Conservation (phyloP, 2,329 filamentous ascomycete species). For the Spiromastix sp. region DNA sequence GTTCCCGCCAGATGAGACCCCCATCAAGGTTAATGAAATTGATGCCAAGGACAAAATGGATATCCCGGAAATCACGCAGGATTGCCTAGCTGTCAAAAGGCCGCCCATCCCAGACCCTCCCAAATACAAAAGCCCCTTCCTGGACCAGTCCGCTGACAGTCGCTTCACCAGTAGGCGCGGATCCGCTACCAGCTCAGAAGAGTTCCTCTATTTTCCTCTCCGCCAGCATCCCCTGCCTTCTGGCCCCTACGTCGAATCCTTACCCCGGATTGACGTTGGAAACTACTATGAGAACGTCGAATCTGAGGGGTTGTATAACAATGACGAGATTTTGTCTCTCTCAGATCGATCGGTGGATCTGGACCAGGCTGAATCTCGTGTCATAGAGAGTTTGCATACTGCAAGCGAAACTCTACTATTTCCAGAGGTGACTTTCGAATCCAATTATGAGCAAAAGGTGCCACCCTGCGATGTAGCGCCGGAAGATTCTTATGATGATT, state of each 20-base stretch:
- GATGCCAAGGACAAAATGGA: no score
- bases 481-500: no score
- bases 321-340: background rate
- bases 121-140: slow-evolving; percentile 4
- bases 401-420: no score
- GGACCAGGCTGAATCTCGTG: no score
- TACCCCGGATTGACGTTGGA: background rate
- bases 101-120: slow-evolving; percentile 4
- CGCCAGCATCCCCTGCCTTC: background rate
- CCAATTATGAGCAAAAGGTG: no score
- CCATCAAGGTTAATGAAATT: background rate
- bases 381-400: no score
- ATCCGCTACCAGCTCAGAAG: slow-evolving; percentile 9
- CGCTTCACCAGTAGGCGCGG: slow-evolving; percentile 6
- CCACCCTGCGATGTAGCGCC: no score
- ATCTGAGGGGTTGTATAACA: background rate
- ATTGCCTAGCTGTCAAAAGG: no score
- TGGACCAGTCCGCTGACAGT: slow-evolving; percentile 8
- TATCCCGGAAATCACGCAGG: no score
- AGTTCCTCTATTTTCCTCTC: slow-evolving; percentile 2
- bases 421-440: no score
- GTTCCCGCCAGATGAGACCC: slow-evolving; percentile 45
- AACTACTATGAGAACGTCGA: background rate
- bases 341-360: background rate
- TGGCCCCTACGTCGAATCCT: background rate